Base-by-base conservation (phyloP, 106 monocot species). In the Platanthera zijinensis region DNA sequence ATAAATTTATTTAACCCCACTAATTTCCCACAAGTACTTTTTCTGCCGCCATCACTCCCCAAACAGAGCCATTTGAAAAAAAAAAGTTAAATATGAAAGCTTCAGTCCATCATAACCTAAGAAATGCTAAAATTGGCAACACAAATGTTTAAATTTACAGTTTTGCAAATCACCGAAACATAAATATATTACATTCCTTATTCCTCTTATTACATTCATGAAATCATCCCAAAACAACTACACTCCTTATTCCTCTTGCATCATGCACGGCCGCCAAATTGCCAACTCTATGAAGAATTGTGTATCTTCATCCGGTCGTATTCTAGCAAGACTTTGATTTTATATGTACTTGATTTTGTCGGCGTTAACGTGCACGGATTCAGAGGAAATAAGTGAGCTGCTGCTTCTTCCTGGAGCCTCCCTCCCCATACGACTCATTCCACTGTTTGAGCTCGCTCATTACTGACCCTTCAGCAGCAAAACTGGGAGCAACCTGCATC, bases 341-440 rank as follows among this genome's bases (percentile, higher is more conserved):
- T 61, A 61, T 21, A 61, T 61, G 21, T 18, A 21, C 21, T n/a
- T 21, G 59, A 8, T 21, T 81, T 39, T 15, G 48, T n/a, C 28
- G 39, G 49, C 5, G 45, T 69, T 51, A 48, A 22, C 52, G 22
- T 66, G 51, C 14, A 39, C 8, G 32, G 7, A 21, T 69, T 85
- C 75, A 88, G n/a, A 88, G 88, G 77, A 89, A 89, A 78, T 89
- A 89, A 28, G 88, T 81, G 49, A 89, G 72, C 51, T 89, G 88
- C 17, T 81, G 78, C 45, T 83, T 89, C 76, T 89, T 89, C 77
- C 89, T 84, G 18, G 86, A 86, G 59, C 89, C 89, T 39, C 89
- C 89, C 74, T 89, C 89, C 2, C 89, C 89, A 57, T 82, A 89
- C 45, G 77, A 72, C 32, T 86, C 81, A 25, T 89, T 89, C 89